Conservation (phyloP, 331 rosid genomes). For the Pyrus hybrid region DNA sequence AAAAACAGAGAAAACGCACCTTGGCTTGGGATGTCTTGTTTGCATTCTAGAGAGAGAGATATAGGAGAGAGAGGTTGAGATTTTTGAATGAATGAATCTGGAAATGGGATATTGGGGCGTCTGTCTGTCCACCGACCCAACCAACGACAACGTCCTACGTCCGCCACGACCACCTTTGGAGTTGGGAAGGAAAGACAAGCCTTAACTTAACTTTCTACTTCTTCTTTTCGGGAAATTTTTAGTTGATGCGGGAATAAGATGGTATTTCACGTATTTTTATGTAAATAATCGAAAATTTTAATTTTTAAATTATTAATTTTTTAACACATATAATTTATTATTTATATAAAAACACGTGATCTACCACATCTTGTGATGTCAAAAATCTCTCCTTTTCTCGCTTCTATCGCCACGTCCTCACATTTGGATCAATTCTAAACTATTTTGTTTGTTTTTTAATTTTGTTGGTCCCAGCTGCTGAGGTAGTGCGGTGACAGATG, state of each 20-base stretch:
- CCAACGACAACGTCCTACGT: not conserved
- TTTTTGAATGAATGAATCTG: not conserved
- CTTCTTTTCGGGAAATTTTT: too few relatives aligned
- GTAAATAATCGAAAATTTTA: too few relatives aligned
- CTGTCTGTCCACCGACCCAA: not conserved
- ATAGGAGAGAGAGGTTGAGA: not conserved
- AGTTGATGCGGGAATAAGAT: too few relatives aligned
- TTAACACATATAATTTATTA: too few relatives aligned
- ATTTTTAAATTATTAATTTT: too few relatives aligned
- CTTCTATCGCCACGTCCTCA: not conserved
- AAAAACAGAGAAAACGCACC: not conserved
- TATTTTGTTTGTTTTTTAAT: not conserved
- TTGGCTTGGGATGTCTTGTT: not conserved
- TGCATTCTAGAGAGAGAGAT: not conserved
- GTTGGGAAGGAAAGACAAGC: not conserved
- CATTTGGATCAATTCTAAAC: not conserved
- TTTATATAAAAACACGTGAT: too few relatives aligned
- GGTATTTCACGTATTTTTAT: too few relatives aligned
- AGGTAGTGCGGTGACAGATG: too few relatives aligned
- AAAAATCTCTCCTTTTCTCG: not conserved
- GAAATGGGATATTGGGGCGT: not conserved
- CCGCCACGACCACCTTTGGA: not conserved
- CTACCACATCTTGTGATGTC: too few relatives aligned
- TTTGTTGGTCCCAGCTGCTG: too few relatives aligned
- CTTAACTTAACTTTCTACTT: not conserved